These are phyloP conservation scores for Rehmannia glutinosa DNA, from an alignment of 257 asterid species.

Conservation along the genomic window DNA sequence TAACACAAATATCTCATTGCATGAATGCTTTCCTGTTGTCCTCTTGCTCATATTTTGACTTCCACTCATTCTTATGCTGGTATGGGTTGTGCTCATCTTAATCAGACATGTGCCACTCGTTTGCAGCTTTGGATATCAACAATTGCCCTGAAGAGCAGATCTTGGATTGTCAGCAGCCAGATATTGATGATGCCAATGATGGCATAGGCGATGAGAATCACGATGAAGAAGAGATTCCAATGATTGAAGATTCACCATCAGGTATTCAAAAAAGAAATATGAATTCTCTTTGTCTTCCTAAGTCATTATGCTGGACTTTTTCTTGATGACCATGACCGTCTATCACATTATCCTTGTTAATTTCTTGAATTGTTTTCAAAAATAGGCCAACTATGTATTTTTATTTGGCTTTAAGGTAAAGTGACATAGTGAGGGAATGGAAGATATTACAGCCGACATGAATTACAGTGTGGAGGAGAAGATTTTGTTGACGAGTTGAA, in stretches of 20 bases:
- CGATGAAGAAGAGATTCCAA: constrained; percentile 56
- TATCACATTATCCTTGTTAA: neutral
- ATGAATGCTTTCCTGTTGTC: neutral
- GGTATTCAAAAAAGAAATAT: constrained; percentile 31
- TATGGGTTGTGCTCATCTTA: too few relatives aligned
- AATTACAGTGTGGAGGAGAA: too few relatives aligned
- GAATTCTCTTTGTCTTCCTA: neutral
- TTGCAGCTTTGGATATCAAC: too few relatives aligned
- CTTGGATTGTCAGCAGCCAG: constrained; percentile 50
- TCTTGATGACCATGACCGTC: neutral
- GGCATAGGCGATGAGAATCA: constrained; percentile 49
- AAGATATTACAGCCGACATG: too few relatives aligned
- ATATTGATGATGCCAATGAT: constrained; percentile 53
- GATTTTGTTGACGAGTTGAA: too few relatives aligned
- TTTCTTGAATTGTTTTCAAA: neutral
- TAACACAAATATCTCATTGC: neutral
- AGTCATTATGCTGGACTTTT: neutral
- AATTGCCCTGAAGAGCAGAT: constrained; percentile 66
- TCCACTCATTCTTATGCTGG: constrained; percentile 28
- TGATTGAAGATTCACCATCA: constrained; percentile 55
- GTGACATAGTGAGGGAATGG: too few relatives aligned
- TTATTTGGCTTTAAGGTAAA: too few relatives aligned
- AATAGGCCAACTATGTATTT: too few relatives aligned
- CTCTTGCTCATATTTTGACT: neutral
- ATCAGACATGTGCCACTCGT: too few relatives aligned